Conservation (phyloP, 495 filamentous ascomycete species). For the Aspergillus affinis region DNA sequence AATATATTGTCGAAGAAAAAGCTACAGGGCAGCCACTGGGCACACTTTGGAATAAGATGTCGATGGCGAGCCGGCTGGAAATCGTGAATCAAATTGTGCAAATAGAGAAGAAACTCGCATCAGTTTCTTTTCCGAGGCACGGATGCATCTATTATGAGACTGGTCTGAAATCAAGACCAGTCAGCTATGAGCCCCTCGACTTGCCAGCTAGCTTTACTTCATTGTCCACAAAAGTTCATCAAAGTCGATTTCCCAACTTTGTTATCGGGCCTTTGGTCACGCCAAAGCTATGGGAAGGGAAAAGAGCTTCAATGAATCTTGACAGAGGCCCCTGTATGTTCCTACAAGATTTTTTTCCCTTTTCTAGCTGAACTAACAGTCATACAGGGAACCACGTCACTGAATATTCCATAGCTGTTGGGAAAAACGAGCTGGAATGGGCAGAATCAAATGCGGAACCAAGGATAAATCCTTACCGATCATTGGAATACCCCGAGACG, state of each 20-base stretch:
- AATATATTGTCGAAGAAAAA: conserved; percentile 1
- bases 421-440: conserved; percentile 31
- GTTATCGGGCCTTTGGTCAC: background rate
- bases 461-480: conserved; percentile 27
- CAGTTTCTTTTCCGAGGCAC: conserved; percentile 2
- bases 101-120: background rate
- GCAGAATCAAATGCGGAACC: conserved; percentile 19
- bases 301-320: conserved; percentile 23
- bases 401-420: conserved; percentile 25
- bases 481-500: conserved; percentile 16
- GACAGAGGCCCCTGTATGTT: conserved; percentile 34
- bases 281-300: conserved; percentile 19
- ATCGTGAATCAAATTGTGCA: background rate
- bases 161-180: conserved; percentile 5
- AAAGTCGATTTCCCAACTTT: background rate
- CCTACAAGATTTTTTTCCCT: too few relatives aligned
- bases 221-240: too few relatives aligned
- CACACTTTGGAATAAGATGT: background rate
- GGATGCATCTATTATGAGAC: conserved; percentile 7
- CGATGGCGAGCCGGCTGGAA: background rate
- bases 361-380: conserved; percentile 10
- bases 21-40: background rate
- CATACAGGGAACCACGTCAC: conserved; percentile 18
- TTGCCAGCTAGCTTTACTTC: too few relatives aligned
- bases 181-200: conserved; percentile 2